phyloP scores from a whole-genome alignment of 768 basidiomycete species.

The Exsudoporus frostii region DNA sequence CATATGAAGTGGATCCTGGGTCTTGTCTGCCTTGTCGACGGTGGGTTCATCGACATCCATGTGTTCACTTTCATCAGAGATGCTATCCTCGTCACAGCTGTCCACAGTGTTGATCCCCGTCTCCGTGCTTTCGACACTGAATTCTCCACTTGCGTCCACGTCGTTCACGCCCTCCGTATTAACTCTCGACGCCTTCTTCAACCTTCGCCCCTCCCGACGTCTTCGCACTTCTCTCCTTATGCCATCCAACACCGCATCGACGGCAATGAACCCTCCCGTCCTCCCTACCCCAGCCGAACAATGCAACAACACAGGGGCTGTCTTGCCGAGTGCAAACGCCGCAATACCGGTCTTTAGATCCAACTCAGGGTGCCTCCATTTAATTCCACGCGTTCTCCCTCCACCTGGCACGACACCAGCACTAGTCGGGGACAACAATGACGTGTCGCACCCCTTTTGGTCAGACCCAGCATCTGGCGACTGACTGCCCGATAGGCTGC shows the following conservation, averaged over 20 bases:
- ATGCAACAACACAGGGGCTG: conserved; percentile 70
- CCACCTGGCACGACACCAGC: conserved; percentile 1
- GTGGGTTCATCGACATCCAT: conserved; percentile 29
- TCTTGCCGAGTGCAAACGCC: conserved; percentile 43
- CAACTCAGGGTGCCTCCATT: conserved; percentile 39
- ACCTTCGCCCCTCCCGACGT: conserved; percentile 23
- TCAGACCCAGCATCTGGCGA: conserved; percentile 16
- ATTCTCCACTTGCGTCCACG: conserved; percentile 1
- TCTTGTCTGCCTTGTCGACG: not conserved
- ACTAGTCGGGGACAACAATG: conserved; percentile 18
- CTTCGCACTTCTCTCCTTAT: conserved; percentile 56
- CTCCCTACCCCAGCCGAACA: conserved; percentile 95
- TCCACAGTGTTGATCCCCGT: not conserved
- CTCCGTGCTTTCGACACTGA: conserved; percentile 9
- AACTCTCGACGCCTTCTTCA: conserved; percentile 1
- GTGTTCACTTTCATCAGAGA: conserved; percentile 7
- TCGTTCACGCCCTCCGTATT: not conserved
- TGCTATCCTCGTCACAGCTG: not conserved
- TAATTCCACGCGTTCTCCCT: conserved; percentile 12
- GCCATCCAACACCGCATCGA: conserved; percentile 82
- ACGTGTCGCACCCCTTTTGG: not conserved
- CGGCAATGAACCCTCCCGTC: conserved; percentile 90
- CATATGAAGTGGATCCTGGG: conserved; percentile 3
- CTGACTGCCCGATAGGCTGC: conserved; percentile 14
- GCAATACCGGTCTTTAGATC: conserved; percentile 57